Evolutionary conservation across 2,329 filamentous ascomycete genomes (phyloP).

Genomic region (Arthrocladium fulminans): DNA sequence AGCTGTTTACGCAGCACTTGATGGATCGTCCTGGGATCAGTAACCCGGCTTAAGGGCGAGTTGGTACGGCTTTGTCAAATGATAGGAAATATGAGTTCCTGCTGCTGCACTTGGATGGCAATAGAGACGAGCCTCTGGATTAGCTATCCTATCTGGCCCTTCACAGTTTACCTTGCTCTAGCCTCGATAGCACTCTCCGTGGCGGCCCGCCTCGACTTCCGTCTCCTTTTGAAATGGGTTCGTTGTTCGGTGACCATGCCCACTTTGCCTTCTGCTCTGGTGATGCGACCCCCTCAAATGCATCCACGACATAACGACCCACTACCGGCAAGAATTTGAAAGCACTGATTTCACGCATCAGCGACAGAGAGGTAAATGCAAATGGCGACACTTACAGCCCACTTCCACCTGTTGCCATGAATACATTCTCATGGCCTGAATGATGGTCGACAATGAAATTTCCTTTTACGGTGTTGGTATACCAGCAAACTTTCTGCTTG

Average conservation of each 20-base stretch:
- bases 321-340: conserved; percentile 62
- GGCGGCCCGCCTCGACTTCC: conserved; percentile 28
- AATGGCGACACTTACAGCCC: conserved; percentile 31
- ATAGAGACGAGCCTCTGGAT: too few species aligned
- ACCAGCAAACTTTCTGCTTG: conserved; percentile 62
- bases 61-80: too few species aligned
- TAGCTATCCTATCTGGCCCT: neutral
- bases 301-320: conserved; percentile 53
- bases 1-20: conserved; percentile 73
- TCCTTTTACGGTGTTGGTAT: conserved; percentile 61
- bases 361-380: neutral
- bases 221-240: conserved; percentile 18
- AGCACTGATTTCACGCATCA: conserved; percentile 27
- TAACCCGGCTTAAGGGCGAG: too few species aligned
- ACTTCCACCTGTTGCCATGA: conserved; percentile 44
- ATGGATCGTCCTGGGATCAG: conserved; percentile 90
- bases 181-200: conserved; percentile 19
- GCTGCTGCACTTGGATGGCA: too few species aligned
- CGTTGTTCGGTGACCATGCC: conserved; percentile 26
- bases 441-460: conserved; percentile 65
- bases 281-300: conserved; percentile 37
- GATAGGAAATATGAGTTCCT: too few species aligned
- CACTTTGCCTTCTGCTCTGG: conserved; percentile 55
- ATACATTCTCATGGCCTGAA: conserved; percentile 44
- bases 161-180: conserved; percentile 22